Evolutionary conservation across 495 filamentous ascomycete genomes (phyloP), one percentile per base, ranked within the genome.

Genomic region (Annulohypoxylon bovei): DNA sequence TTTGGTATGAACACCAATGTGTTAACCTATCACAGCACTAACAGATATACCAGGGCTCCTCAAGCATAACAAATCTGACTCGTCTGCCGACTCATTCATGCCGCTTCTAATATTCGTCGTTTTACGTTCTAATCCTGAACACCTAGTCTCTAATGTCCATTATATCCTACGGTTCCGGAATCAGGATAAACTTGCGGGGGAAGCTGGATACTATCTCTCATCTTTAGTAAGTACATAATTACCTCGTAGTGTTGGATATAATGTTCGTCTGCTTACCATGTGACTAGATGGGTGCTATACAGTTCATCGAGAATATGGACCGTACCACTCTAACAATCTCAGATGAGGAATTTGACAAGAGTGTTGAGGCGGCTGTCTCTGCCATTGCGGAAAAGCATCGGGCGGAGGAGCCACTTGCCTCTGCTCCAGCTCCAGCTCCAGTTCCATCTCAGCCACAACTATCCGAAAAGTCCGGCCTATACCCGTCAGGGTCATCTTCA

Each of bases 111-210:
- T 99, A 49, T 98, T 96, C 72, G 95, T 97, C 47, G 94, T 98
- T 2, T 84, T 99, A 23, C 91, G 94, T 75, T 93, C 94, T 27
- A 97, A 97, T 71, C 96, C 96, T 0, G 93, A 97, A 46, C 92
- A 98, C 77, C 83, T 99, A 27, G 93, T 98, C 30, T 97, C 94
- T 55, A 99, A 99, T 75, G 94, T 98, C 6, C 95, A 98, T 78
- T 99, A 99, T 77, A 98, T 99, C 62, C 83, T 98, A 42, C 88
- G 96, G 18, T 99, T 99, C 80, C 89, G 95, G 61, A 97, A 98
- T 72, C 96, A 97, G 77, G 96, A 99, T 35, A 99, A 98, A 75
- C 87, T 98, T 0, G 91, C 92, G 44, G 95, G 95, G 5, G 95
- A 99, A 82, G 95, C 96, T 18, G 95, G 95, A 18, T 99, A 99